Conservation (phyloP, 164 flowering plant genomes). For the Cinnamomum chago region DNA sequence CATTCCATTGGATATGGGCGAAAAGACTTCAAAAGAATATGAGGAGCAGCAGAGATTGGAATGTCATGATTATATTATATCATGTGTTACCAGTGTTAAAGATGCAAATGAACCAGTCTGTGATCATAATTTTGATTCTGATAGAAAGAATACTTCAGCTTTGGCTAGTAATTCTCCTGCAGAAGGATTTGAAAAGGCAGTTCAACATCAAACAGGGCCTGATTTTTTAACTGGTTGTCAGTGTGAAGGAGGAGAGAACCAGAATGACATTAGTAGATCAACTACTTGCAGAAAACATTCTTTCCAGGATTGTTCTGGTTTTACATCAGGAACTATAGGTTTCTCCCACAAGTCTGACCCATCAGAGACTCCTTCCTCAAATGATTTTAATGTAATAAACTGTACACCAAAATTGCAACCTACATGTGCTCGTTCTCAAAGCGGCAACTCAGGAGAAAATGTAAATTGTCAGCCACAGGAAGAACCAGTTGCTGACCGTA, state of each 20-base stretch:
- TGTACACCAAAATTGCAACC: slow-evolving; percentile 11
- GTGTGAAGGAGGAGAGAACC: slow-evolving; percentile 14
- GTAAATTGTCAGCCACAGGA: slow-evolving; percentile 8
- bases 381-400: slow-evolving; percentile 14
- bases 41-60: slow-evolving; percentile 30
- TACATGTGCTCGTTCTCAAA: slow-evolving; percentile 3
- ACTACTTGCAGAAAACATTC: background rate
- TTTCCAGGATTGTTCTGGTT: background rate
- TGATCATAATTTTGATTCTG: slow-evolving; percentile 15
- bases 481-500: slow-evolving; percentile 17
- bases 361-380: slow-evolving; percentile 13
- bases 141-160: slow-evolving; percentile 32
- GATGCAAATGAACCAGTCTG: slow-evolving; percentile 14
- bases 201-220: slow-evolving; percentile 7
- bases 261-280: slow-evolving; percentile 7
- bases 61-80: slow-evolving; percentile 43
- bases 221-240: slow-evolving; percentile 6
- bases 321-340: background rate
- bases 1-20: slow-evolving; percentile 1
- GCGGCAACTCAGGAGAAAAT: slow-evolving; percentile 14
- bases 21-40: slow-evolving; percentile 14
- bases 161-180: slow-evolving; percentile 18
- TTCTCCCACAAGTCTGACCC: too few species aligned
- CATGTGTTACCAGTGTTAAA: slow-evolving; percentile 40
- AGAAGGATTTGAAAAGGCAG: slow-evolving; percentile 16